Percentiles rank a stretch among this genome's conserved stretches.
phyloP scores from a whole-genome alignment of 805 yeast species.

The Torulaspora franciscae region DNA sequence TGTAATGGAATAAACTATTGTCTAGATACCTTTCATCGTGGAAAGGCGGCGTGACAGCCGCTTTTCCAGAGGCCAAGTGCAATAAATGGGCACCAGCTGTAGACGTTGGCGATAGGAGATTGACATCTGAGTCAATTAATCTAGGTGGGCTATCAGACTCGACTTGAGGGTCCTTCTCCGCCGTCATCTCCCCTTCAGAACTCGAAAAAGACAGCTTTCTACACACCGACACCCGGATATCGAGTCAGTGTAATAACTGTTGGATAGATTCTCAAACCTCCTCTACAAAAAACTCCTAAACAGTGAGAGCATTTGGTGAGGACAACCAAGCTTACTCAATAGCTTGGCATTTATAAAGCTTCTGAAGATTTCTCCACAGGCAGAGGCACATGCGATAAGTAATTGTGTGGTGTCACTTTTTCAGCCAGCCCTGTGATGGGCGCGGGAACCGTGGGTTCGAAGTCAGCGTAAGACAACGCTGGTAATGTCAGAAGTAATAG shows the following conservation, averaged over 20 bases:
- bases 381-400: neutral
- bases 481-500: neutral
- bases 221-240: neutral
- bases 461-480: constrained; percentile 3
- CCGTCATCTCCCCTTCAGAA: neutral
- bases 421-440: neutral
- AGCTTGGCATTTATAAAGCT: neutral
- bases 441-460: neutral
- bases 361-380: neutral
- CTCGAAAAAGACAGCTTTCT: neutral
- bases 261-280: neutral
- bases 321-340: neutral
- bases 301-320: too few relatives aligned
- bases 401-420: neutral
- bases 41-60: constrained; percentile 2
- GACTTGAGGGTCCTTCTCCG: neutral
- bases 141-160: constrained; percentile 3
- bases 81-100: neutral
- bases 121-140: neutral
- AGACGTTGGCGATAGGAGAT: neutral
- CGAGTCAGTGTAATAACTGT: neutral
- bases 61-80: neutral
- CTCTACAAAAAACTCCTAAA: neutral
- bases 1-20: constrained; percentile 18
- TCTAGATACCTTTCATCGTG: constrained; percentile 11